These are phyloP conservation scores for Aquilaria sinensis DNA, from an alignment of 345 rosid genomes.

Conservation along the genomic window DNA sequence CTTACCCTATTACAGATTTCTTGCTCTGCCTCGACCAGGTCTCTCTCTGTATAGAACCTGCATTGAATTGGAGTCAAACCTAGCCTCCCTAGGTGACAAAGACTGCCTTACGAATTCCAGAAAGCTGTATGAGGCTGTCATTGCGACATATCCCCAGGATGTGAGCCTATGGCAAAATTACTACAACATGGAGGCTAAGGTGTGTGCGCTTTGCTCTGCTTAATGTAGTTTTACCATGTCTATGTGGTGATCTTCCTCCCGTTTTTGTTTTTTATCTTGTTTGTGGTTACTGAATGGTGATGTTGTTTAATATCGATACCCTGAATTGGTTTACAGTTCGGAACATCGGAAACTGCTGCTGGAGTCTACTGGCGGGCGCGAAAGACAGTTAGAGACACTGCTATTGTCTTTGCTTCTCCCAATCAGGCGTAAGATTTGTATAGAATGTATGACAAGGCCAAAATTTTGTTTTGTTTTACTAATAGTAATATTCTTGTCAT, in stretches of 20 bases:
- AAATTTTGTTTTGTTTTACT: no score
- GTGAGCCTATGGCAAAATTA: slow-evolving; percentile 67
- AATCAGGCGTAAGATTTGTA: slow-evolving; percentile 12
- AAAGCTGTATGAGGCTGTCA: slow-evolving; percentile 78
- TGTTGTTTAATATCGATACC: background rate
- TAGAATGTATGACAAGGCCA: background rate
- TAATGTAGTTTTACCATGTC: background rate
- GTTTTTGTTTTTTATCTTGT: background rate
- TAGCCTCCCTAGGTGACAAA: slow-evolving; percentile 50
- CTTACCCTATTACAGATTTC: slow-evolving; percentile 49
- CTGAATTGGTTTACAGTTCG: slow-evolving; percentile 43
- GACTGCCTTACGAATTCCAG: slow-evolving; percentile 48
- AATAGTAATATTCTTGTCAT: no score
- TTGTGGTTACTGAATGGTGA: background rate
- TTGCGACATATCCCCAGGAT: slow-evolving; percentile 54
- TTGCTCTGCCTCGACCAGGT: slow-evolving; percentile 73
- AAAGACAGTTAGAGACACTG: slow-evolving; percentile 52
- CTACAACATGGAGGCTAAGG: slow-evolving; percentile 72
- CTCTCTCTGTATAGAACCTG: slow-evolving; percentile 52
- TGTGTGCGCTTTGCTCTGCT: slow-evolving; percentile 9
- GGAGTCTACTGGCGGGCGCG: slow-evolving; percentile 74
- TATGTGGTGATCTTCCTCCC: background rate
- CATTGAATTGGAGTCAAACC: slow-evolving; percentile 73
- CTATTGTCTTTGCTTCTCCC: slow-evolving; percentile 18
- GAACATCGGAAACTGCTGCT: slow-evolving; percentile 72